These are phyloP conservation scores for Boletus speciosus DNA, from an alignment of 768 basidiomycete species.

Conservation along the genomic window DNA sequence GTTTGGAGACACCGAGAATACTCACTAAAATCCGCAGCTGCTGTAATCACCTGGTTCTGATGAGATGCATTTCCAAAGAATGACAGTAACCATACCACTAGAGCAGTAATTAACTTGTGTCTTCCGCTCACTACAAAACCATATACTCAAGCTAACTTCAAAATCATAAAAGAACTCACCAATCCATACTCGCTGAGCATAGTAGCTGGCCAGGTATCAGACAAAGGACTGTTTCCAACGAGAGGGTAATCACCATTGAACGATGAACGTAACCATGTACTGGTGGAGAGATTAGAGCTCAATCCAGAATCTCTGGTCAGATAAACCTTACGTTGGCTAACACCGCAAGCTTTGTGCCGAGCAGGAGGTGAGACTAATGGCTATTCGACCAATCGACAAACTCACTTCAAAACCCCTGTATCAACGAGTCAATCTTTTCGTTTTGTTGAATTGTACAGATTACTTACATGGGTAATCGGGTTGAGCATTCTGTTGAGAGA, in stretches of 20 bases:
- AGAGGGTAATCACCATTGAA: slow-evolving; percentile 1
- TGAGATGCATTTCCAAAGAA: not conserved
- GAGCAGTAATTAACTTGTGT: not conserved
- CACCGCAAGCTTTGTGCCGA: slow-evolving; percentile 1
- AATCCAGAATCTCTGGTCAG: not conserved
- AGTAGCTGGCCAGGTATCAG: slow-evolving; percentile 3
- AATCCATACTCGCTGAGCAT: slow-evolving; percentile 8
- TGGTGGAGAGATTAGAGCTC: not conserved
- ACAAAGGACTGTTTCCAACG: not conserved
- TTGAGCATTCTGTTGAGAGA: not conserved
- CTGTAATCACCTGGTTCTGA: not conserved
- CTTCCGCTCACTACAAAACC: slow-evolving; percentile 3
- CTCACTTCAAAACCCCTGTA: slow-evolving; percentile 1
- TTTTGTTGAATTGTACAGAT: not conserved
- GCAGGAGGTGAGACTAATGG: not conserved
- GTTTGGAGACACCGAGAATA: not conserved
- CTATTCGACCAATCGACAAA: not conserved
- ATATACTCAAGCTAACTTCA: not conserved
- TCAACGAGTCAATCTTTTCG: not conserved
- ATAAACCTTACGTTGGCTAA: not conserved
- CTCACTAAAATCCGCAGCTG: not conserved
- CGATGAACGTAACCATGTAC: not conserved
- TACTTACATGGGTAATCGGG: slow-evolving; percentile 1
- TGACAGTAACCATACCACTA: slow-evolving; percentile 1
- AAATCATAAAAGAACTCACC: not conserved